These are phyloP conservation scores for Epichloe bromicola DNA, from an alignment of 2,329 filamentous ascomycete species.

Conservation along the genomic window DNA sequence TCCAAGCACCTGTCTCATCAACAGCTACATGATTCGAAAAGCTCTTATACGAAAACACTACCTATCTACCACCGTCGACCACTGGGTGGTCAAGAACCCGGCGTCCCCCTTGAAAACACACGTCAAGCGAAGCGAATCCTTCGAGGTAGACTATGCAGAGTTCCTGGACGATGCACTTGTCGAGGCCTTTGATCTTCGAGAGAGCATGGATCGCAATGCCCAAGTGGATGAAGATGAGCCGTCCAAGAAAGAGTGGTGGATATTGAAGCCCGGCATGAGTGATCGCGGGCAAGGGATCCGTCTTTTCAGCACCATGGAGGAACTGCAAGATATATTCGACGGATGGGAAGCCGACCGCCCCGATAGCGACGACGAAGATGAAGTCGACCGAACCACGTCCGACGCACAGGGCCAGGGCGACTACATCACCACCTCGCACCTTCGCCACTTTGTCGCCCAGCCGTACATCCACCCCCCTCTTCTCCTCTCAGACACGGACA, in stretches of 20 bases:
- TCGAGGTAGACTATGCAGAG: conserved; percentile 93
- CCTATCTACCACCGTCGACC: conserved; percentile 66
- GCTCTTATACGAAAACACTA: conserved; percentile 95
- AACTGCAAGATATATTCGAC: conserved; percentile 80
- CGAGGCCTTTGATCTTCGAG: conserved; percentile 77
- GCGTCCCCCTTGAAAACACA: conserved; percentile 55
- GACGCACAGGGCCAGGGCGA: conserved; percentile 26
- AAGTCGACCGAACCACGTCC: conserved; percentile 18
- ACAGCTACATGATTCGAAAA: conserved; percentile 92
- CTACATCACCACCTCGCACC: conserved; percentile 70
- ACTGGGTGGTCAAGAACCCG: conserved; percentile 79
- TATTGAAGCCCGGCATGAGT: conserved; percentile 94
- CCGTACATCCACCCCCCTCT: conserved; percentile 85
- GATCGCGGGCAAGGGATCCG: conserved; percentile 89
- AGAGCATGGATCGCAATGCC: conserved; percentile 59
- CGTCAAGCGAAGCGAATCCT: conserved; percentile 67
- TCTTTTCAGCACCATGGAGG: conserved; percentile 72
- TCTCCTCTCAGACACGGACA: conserved; percentile 47
- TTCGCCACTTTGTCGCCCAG: conserved; percentile 92
- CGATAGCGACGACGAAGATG: conserved; percentile 53
- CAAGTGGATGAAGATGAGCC: conserved; percentile 11
- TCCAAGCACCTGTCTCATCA: conserved; percentile 52
- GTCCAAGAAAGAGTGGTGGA: conserved; percentile 73
- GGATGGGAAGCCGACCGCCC: conserved; percentile 66
- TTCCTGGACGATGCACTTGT: conserved; percentile 88